Evolutionary conservation across 2,329 filamentous ascomycete genomes (phyloP).

Genomic region (Cladosporium sp.): DNA sequence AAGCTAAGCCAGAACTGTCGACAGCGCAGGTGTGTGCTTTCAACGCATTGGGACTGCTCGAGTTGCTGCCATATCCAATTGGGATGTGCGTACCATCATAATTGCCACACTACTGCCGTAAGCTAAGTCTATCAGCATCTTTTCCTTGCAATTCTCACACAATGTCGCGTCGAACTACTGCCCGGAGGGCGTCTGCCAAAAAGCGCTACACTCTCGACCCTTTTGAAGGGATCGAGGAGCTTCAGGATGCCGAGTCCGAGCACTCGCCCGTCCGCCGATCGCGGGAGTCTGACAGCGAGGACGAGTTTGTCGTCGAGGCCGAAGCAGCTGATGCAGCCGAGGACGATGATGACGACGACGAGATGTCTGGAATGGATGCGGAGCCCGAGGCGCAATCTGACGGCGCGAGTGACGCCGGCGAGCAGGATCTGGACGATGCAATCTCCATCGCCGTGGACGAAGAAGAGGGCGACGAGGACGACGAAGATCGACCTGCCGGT

Average conservation of each 20-base stretch:
- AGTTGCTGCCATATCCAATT: background rate
- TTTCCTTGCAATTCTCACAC: conserved; percentile 13
- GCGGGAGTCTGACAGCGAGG: conserved; percentile 22
- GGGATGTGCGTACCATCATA: background rate
- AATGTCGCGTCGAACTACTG: conserved; percentile 28
- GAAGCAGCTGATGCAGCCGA: conserved; percentile 36
- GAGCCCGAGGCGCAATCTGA: conserved; percentile 32
- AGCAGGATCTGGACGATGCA: conserved; percentile 40
- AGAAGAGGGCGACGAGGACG: conserved; percentile 4
- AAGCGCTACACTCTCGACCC: conserved; percentile 40
- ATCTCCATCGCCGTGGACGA: conserved; percentile 29
- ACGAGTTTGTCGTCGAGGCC: conserved; percentile 41
- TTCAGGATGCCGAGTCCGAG: conserved; percentile 23
- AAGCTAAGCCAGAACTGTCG: background rate
- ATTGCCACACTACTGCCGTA: background rate
- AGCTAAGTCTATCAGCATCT: conserved; percentile 19
- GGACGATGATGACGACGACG: conserved; percentile 41
- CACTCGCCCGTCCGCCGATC: conserved; percentile 13
- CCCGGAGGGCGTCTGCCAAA: conserved; percentile 24
- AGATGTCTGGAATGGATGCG: conserved; percentile 40
- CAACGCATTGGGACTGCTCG: background rate
- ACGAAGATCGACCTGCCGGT: background rate
- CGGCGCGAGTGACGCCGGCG: conserved; percentile 39
- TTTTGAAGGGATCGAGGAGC: conserved; percentile 39
- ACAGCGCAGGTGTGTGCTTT: background rate